Conservation (phyloP, 2,329 filamentous ascomycete genomes). For the Fusarium redolens region DNA sequence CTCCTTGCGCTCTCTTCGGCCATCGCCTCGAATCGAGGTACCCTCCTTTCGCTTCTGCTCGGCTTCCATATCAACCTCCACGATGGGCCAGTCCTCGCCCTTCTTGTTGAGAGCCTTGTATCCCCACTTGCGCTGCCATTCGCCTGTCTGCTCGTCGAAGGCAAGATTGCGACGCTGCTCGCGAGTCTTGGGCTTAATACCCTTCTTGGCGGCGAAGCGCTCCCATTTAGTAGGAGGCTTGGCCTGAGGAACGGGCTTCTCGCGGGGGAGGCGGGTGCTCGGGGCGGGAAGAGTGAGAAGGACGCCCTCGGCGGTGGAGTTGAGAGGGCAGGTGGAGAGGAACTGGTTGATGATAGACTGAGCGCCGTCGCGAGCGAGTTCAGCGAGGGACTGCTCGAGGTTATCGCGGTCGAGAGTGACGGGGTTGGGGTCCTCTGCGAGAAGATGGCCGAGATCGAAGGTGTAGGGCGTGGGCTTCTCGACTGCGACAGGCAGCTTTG, state of each 20-base stretch:
- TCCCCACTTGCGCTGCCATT: constrained; percentile 96
- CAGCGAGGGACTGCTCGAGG: constrained; percentile 75
- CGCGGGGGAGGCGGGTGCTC: constrained; percentile 80
- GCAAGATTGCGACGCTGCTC: constrained; percentile 79
- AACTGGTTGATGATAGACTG: constrained; percentile 96
- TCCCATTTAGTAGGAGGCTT: constrained; percentile 95
- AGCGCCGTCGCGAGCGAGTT: constrained; percentile 86
- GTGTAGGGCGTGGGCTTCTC: constrained; percentile 89
- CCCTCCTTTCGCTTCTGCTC: constrained; percentile 72
- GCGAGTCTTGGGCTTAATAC: constrained; percentile 88
- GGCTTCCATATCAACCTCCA: constrained; percentile 87
- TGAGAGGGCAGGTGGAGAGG: constrained; percentile 85
- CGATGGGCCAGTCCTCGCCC: constrained; percentile 82
- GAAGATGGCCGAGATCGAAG: constrained; percentile 90
- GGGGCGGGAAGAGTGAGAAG: constrained; percentile 80
- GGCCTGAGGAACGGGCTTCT: constrained; percentile 87
- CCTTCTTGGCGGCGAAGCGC: constrained; percentile 95
- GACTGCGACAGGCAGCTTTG: constrained; percentile 72
- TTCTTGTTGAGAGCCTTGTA: constrained; percentile 92
- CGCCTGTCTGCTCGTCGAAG: constrained; percentile 84
- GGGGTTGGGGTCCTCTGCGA: constrained; percentile 89
- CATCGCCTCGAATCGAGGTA: constrained; percentile 70
- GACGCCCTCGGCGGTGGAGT: constrained; percentile 75
- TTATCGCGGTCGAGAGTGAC: constrained; percentile 65
- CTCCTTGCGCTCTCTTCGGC: constrained; percentile 74